Percentiles rank a stretch among this genome's conserved stretches.
Conservation (phyloP, 2,329 filamentous ascomycete species). For the Colletotrichum sp. region DNA sequence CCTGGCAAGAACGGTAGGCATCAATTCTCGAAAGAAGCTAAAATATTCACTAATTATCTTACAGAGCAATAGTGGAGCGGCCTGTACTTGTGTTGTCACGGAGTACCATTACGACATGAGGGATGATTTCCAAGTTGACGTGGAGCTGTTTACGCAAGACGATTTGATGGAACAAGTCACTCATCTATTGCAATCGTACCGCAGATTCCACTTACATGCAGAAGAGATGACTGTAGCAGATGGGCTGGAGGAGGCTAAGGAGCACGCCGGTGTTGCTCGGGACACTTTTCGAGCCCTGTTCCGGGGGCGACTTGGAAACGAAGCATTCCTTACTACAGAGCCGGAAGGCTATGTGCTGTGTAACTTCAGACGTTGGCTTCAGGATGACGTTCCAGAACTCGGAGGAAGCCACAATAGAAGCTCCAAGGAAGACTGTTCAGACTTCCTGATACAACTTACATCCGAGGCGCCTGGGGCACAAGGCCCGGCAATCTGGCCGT, state of each 20-base stretch:
- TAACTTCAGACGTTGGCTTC: neutral
- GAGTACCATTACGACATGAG: constrained; percentile 46
- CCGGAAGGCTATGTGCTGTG: constrained; percentile 25
- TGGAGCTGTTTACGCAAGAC: constrained; percentile 34
- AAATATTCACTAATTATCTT: neutral
- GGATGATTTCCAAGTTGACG: constrained; percentile 35
- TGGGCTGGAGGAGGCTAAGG: constrained; percentile 25
- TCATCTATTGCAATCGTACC: constrained; percentile 40
- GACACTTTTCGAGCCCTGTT: constrained; percentile 45
- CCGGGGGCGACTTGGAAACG: constrained; percentile 22
- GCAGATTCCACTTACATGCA: constrained; percentile 34
- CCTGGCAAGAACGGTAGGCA: constrained; percentile 47
- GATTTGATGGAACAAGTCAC: constrained; percentile 38
- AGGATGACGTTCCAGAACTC: neutral
- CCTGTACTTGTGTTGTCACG: constrained; percentile 53
- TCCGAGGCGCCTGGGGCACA: constrained; percentile 32
- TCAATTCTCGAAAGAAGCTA: neutral
- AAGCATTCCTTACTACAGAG: constrained; percentile 26
- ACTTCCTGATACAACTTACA: constrained; percentile 36
- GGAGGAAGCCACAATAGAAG: neutral
- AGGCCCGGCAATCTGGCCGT: constrained; percentile 44
- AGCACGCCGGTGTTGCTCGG: constrained; percentile 35
- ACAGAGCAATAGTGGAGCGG: constrained; percentile 47
- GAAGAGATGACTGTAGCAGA: constrained; percentile 11
- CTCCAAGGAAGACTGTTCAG: constrained; percentile 35